A percentile compares a stretch with the other conserved stretches of the same genome.
Conservation (phyloP, 345 rosid genomes). For the Lenwebbia sp. region DNA sequence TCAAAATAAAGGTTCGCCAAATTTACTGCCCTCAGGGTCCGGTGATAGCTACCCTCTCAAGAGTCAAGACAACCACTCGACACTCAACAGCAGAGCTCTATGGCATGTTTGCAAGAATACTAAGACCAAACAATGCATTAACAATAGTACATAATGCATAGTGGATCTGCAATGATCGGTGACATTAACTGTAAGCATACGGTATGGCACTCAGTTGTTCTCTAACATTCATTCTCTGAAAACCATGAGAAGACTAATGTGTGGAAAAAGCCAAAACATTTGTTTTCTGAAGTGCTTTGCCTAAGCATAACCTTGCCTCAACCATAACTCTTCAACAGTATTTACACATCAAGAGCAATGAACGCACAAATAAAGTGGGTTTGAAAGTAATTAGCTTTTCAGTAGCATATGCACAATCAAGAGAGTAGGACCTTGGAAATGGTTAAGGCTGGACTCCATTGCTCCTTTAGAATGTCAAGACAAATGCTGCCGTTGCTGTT, state of each 20-base stretch:
- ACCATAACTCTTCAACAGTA: not conserved
- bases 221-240: not conserved
- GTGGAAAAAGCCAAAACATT: not conserved
- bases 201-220: not conserved
- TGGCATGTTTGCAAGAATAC: not conserved
- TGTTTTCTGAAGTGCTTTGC: not conserved
- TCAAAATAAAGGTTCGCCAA: not conserved
- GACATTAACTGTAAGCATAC: not conserved
- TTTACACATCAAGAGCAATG: not conserved
- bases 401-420: not conserved
- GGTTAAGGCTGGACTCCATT: slow-evolving; percentile 40
- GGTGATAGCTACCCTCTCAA: not conserved
- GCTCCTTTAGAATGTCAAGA: slow-evolving; percentile 35
- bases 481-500: slow-evolving; percentile 39
- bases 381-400: not conserved
- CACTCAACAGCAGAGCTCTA: not conserved
- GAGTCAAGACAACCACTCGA: not conserved
- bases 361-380: not conserved
- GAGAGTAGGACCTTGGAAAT: slow-evolving; percentile 26
- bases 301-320: not conserved
- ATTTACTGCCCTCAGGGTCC: not conserved
- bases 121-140: not conserved
- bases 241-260: not conserved
- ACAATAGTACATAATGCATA: not conserved
- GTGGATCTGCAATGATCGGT: not conserved